Conservation (phyloP, 768 basidiomycete species). For the Amanita subjunquillea region DNA sequence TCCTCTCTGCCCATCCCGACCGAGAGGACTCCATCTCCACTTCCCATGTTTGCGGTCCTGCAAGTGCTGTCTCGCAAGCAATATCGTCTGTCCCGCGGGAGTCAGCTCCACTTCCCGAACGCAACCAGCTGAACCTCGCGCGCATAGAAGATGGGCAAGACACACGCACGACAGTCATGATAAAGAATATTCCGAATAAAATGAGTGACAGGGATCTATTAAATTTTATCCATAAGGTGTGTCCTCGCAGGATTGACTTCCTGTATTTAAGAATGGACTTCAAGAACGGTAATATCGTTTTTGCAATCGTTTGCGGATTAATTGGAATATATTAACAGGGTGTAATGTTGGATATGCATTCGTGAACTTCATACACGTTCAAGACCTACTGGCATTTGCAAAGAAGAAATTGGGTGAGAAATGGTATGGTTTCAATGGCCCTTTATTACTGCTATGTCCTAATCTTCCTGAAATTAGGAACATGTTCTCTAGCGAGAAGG, state of each 20-base stretch:
- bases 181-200: constrained; percentile 91
- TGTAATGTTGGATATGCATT: constrained; percentile 81
- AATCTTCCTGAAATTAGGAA: constrained; percentile 44
- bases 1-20: constrained; percentile 4
- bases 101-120: constrained; percentile 17
- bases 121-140: constrained; percentile 48
- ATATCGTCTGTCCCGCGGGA: constrained; percentile 15
- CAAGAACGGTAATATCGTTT: constrained; percentile 47
- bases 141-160: constrained; percentile 71
- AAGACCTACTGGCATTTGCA: constrained; percentile 70
- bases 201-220: constrained; percentile 71
- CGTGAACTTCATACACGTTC: constrained; percentile 78
- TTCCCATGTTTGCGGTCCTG: background rate
- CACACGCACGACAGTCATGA: constrained; percentile 80
- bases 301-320: constrained; percentile 1
- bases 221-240: constrained; percentile 58
- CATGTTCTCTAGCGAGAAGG: constrained; percentile 86
- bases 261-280: constrained; percentile 86
- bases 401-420: constrained; percentile 66
- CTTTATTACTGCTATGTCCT: background rate
- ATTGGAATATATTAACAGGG: constrained; percentile 25
- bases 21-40: background rate
- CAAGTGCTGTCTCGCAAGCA: constrained; percentile 9
- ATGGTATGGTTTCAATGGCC: constrained; percentile 41
- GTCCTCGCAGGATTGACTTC: constrained; percentile 74